Evolutionary conservation across 2,329 filamentous ascomycete species (phyloP), one percentile per base, ranked within the genome.

Genomic region (Aspergillus niger): DNA sequence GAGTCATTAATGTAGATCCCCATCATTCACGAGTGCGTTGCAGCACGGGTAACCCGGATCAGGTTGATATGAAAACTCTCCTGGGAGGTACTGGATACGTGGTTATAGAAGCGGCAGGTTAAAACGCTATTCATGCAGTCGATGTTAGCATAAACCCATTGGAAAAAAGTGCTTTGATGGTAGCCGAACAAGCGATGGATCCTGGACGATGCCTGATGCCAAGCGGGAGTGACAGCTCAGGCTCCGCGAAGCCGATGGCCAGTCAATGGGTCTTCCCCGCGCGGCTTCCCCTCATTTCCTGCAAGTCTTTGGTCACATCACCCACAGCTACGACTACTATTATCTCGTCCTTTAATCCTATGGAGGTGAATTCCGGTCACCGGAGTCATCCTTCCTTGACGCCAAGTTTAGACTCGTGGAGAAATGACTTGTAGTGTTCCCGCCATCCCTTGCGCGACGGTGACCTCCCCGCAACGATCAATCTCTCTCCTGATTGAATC

Each of bases 341-440:
- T 55, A 59, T 65, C 59, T 58, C 59, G 63, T 64, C 49, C 22
- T 41, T 43, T 48, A 36, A 55, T 57, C 51, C 38, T 39, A 56
- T 59, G 36, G 54, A 44, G 24, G 43, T 44, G 36, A 20, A 52
- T 59, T 20, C 50, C 60, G 53, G 52, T 62, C 6, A 50, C 38
- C 56, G 51, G 59, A 55, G 54, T 57, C 54, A 54, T 52, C 56
- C 54, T 50, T 51, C 32, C 58, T 57, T 52, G 26, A 38, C 36
- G 43, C 44, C 38, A 28, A 36, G 24, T 30, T 39, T 24, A 32
- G 38, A 64, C 64, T 66, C 60, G 64, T 64, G 64, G 64, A 66
- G 61, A 60, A 64, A 61, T 60, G 59, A 30, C 38, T 32, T 51
- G 38, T 58, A 22, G 49, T 58, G 50, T 55, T 44, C 39, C 53